Percentiles rank a stretch among this genome's conserved stretches.
phyloP scores from a whole-genome alignment of 305 asterid species.

The Solanum aculeatissimum region DNA sequence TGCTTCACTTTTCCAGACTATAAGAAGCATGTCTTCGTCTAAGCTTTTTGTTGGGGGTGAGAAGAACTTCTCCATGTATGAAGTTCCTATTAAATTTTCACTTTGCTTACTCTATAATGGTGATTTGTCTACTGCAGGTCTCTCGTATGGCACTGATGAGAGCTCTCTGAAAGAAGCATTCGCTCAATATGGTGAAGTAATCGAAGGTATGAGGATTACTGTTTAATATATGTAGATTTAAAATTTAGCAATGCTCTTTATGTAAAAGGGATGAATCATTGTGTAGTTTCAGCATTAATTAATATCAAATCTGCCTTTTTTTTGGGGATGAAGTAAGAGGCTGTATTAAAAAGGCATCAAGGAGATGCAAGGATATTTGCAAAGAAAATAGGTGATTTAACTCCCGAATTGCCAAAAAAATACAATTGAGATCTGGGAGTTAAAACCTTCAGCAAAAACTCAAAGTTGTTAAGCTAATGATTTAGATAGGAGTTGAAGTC shows the following conservation, averaged over 20 bases:
- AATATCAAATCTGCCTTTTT: neutral
- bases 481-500: too few species aligned
- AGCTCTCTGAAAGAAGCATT: constrained; percentile 59
- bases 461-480: too few species aligned
- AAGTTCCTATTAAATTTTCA: neutral
- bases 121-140: constrained; percentile 34
- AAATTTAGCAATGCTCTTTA: neutral
- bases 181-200: constrained; percentile 67
- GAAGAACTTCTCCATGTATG: neutral
- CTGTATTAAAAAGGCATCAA: too few species aligned
- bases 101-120: neutral
- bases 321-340: too few species aligned
- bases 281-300: neutral
- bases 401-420: too few species aligned
- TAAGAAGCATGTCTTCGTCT: constrained; percentile 79
- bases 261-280: neutral
- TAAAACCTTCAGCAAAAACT: too few species aligned
- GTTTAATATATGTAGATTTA: neutral
- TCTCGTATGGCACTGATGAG: constrained; percentile 68
- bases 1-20: constrained; percentile 51
- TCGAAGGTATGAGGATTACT: constrained; percentile 44
- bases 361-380: too few species aligned
- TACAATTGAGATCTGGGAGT: too few species aligned
- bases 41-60: constrained; percentile 91
- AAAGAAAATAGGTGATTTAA: too few species aligned